Base-by-base conservation (phyloP, 371 early-diverging fungal genomes). In the Actinomortierella ambigua region DNA sequence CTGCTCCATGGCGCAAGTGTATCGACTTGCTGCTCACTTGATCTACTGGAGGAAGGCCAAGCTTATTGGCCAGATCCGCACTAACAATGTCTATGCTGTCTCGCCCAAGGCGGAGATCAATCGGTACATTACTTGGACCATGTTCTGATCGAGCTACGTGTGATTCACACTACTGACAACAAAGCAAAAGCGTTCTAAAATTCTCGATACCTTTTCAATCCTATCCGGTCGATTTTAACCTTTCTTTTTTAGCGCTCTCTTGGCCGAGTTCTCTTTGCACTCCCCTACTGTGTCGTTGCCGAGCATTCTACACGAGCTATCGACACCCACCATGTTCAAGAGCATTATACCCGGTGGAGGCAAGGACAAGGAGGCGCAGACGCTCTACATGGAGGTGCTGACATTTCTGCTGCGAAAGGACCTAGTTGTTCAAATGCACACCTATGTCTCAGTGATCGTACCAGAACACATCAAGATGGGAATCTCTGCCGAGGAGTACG, bases 11-110 rank as follows among this genome's bases (percentile, higher is more conserved):
- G 90, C 95, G 0, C 95, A 95, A 59, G 86, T 97, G 3, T 96
- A 93, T 69, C 84, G 91, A 2, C 63, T 93, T 23, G 95, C 91
- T 9, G 92, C 95, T 0, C 97, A 98, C 76, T 78, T 98, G 39
- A 90, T 95, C 42, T 94, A 91, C 68, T 96, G 97, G 96, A 71
- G 85, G 46, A 92, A 93, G 61, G 96, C 96, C 3, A 90, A 90
- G 63, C 77, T 96, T 40, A 92, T 96, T 44, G 88, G 93, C 73
- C 90, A 91, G 8, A 88, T 96, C 48, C 85, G 82, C 59, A 79
- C 87, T 34, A 78, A 87, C 47, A 93, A 93, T 59, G 85, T 91
- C 11, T 97, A 96, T 69, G 89, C 92, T 1, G 85, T 93, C 0
- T 83, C 92, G 0, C 90, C 90, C 1, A 71, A 84, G 50, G 88